Conservation (phyloP, 2,329 filamentous ascomycete species). For the Cercospora citrullina region DNA sequence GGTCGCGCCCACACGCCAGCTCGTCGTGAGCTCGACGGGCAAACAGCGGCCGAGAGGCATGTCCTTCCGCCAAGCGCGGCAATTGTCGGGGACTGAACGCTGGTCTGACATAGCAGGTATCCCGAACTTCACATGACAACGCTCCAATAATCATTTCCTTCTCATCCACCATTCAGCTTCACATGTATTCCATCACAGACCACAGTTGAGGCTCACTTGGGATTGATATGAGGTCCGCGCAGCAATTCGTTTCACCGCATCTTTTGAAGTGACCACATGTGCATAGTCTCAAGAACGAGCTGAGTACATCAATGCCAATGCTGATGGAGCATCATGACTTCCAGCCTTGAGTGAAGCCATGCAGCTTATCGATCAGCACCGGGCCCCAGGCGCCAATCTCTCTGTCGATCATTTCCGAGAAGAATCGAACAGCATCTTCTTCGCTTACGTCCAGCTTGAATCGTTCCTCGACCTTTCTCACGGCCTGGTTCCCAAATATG, state of each 20-base stretch:
- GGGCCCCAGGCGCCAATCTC: conserved; percentile 86
- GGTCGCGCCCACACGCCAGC: conserved; percentile 8
- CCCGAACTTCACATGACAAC: neutral
- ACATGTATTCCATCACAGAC: neutral
- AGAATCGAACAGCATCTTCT: conserved; percentile 84
- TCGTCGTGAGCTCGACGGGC: conserved; percentile 10
- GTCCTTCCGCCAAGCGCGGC: conserved; percentile 6
- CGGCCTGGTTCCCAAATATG: conserved; percentile 74
- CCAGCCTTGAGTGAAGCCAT: conserved; percentile 91
- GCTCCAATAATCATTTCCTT: neutral
- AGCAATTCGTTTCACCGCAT: neutral
- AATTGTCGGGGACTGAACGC: conserved; percentile 13
- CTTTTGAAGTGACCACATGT: neutral
- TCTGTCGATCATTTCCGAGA: conserved; percentile 88
- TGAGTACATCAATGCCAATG: neutral
- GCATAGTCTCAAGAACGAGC: neutral
- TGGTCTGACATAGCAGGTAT: neutral
- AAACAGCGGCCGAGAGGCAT: conserved; percentile 10
- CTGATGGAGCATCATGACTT: conserved; percentile 17
- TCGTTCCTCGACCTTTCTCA: conserved; percentile 89
- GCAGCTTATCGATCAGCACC: conserved; percentile 90
- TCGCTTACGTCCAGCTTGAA: conserved; percentile 91
- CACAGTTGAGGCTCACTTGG: neutral
- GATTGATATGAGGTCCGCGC: neutral
- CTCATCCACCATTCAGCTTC: neutral